Conservation (phyloP, 169 alveolate genomes). For the Eimeria maxima region DNA sequence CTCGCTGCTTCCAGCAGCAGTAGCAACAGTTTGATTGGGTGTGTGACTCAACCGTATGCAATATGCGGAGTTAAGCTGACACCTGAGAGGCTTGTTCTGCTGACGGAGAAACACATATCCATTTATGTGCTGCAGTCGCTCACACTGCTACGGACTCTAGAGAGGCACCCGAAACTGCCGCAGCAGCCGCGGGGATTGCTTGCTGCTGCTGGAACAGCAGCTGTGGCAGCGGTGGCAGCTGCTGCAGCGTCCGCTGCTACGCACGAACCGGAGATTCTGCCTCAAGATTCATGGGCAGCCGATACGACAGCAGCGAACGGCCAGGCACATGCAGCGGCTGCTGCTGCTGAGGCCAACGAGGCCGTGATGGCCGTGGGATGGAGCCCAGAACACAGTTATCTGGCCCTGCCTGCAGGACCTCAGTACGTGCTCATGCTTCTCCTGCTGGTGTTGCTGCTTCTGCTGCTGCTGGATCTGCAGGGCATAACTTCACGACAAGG, state of each 20-base stretch:
- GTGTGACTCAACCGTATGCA: constrained; percentile 27
- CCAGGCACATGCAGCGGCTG: too few relatives aligned
- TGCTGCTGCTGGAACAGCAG: constrained; percentile 38
- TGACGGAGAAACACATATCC: constrained; percentile 18
- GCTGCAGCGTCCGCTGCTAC: too few relatives aligned
- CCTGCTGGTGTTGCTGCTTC: background rate
- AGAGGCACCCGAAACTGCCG: too few relatives aligned
- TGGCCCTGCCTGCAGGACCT: constrained; percentile 70
- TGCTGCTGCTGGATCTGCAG: background rate
- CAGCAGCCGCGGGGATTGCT: constrained; percentile 8
- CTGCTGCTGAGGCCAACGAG: background rate
- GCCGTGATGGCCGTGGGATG: constrained; percentile 71
- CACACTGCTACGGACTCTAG: constrained; percentile 28
- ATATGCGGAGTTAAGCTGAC: constrained; percentile 44
- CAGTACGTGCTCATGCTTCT: background rate
- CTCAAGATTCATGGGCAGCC: background rate
- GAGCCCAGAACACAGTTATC: constrained; percentile 67
- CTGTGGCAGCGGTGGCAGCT: constrained; percentile 27
- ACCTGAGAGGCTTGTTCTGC: constrained; percentile 15
- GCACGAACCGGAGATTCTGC: background rate
- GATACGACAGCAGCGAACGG: constrained; percentile 17
- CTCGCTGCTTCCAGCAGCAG: background rate
- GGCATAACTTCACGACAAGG: background rate
- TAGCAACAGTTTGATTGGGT: constrained; percentile 8
- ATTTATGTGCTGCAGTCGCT: constrained; percentile 43